phyloP scores from a whole-genome alignment of 1,284 basidiomycete species.

The Hypsizygus ulmarius region DNA sequence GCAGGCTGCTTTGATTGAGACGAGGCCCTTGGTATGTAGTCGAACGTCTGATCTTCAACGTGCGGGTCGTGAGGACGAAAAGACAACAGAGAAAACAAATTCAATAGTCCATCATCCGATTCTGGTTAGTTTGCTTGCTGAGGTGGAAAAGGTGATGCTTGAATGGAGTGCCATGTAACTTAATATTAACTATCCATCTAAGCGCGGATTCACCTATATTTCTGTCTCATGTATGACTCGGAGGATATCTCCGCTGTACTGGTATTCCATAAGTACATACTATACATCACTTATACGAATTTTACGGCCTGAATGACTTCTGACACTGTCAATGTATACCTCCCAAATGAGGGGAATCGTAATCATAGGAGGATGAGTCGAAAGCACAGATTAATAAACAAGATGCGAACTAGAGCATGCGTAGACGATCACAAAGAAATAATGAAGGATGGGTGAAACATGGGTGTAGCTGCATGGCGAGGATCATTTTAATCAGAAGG shows the following conservation, averaged over 20 bases:
- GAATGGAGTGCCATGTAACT: constrained; percentile 27
- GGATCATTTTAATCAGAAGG: constrained; percentile 47
- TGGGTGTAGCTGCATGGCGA: background rate
- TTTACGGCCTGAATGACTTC: too few relatives aligned
- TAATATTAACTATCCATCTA: background rate
- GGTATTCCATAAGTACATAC: too few relatives aligned
- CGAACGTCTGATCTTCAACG: constrained; percentile 6
- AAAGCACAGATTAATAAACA: constrained; percentile 12
- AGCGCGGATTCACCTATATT: background rate
- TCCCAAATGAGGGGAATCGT: background rate
- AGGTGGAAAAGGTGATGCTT: constrained; percentile 30
- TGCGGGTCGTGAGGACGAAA: background rate
- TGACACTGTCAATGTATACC: background rate
- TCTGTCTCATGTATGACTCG: constrained; percentile 9
- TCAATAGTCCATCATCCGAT: constrained; percentile 25
- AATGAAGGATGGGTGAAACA: background rate
- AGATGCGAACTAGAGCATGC: constrained; percentile 6
- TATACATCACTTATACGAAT: too few relatives aligned
- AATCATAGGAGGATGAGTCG: constrained; percentile 4
- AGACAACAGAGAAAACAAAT: background rate
- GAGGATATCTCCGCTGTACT: background rate
- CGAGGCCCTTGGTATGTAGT: background rate
- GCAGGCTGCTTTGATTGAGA: constrained; percentile 1
- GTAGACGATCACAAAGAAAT: constrained; percentile 1
- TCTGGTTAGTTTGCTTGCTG: constrained; percentile 28